A percentile compares a stretch with the other conserved stretches of the same genome.
phyloP scores from a whole-genome alignment of 208 protist genomes.

The Acanthamoeba polyphaga region DNA sequence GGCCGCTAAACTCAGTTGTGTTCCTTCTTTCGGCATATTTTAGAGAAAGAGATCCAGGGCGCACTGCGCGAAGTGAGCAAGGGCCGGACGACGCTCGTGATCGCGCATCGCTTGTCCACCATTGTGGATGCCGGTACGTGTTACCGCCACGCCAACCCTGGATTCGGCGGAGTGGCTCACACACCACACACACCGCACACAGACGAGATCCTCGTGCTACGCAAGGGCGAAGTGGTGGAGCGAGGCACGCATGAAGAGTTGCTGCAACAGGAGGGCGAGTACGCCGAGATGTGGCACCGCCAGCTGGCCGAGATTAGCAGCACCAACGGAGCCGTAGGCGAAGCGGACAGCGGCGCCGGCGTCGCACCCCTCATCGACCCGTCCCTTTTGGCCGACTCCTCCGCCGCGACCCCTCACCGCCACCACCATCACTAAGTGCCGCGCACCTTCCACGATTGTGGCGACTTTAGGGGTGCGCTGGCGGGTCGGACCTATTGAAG shows the following conservation, averaged over 20 bases:
- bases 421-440: too few species aligned
- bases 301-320: conserved; percentile 42
- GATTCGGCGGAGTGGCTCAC: background rate
- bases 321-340: background rate
- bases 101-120: conserved; percentile 81
- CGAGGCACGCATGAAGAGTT: conserved; percentile 84
- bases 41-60: conserved; percentile 85
- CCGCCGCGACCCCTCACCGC: too few species aligned
- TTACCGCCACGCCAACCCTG: background rate
- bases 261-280: conserved; percentile 78
- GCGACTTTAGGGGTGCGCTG: too few species aligned
- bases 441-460: too few species aligned
- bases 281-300: conserved; percentile 80
- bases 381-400: background rate
- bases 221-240: conserved; percentile 82
- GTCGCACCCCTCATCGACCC: background rate
- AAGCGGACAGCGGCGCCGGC: background rate
- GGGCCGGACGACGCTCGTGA: conserved; percentile 82
- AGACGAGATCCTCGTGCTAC: conserved; percentile 86
- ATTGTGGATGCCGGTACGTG: conserved; percentile 75
- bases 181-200: conserved; percentile 68
- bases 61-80: conserved; percentile 76
- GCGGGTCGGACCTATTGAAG: too few species aligned
- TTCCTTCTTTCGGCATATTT: background rate
- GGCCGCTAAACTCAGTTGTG: too few species aligned